Evolutionary conservation across 2,329 filamentous ascomycete species (phyloP).

Genomic region (Calonectria multiphialidica): DNA sequence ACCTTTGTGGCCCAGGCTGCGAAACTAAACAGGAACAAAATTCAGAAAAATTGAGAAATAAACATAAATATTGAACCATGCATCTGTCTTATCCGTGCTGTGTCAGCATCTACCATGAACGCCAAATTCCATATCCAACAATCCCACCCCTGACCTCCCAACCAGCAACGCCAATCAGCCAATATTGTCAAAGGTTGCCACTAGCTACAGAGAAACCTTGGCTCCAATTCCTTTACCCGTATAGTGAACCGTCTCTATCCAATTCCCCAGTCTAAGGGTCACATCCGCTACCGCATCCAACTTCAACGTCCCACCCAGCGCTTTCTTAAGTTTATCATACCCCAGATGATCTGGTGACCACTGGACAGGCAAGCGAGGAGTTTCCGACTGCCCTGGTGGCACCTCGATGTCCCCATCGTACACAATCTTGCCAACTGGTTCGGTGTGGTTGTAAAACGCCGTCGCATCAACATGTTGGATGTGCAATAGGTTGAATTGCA

Average conservation of each 20-base stretch:
- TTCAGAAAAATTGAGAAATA: neutral
- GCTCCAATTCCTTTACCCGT: constrained; percentile 78
- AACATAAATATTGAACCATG: neutral
- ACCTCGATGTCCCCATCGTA: constrained; percentile 82
- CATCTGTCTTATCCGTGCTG: neutral
- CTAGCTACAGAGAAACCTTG: constrained; percentile 52
- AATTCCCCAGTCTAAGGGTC: constrained; percentile 79
- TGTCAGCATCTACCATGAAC: neutral
- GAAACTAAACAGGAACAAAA: too few species aligned
- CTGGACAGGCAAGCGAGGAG: constrained; percentile 83
- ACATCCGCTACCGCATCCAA: constrained; percentile 84
- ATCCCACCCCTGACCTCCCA: constrained; percentile 27
- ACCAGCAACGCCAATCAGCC: constrained; percentile 10
- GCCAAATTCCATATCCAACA: constrained; percentile 13
- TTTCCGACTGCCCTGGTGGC: constrained; percentile 78
- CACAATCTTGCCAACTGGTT: constrained; percentile 81
- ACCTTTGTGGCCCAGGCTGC: too few species aligned
- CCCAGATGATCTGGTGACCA: constrained; percentile 84
- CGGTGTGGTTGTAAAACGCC: constrained; percentile 85
- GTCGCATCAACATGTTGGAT: constrained; percentile 87
- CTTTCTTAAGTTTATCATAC: constrained; percentile 83
- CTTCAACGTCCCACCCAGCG: constrained; percentile 83
- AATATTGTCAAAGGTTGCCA: neutral
- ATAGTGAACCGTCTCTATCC: constrained; percentile 80
- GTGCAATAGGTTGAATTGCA: constrained; percentile 78